A percentile compares a stretch with the other conserved stretches of the same genome.
phyloP scores from a whole-genome alignment of 1,284 basidiomycete species.

The Kwoniella shivajii region DNA sequence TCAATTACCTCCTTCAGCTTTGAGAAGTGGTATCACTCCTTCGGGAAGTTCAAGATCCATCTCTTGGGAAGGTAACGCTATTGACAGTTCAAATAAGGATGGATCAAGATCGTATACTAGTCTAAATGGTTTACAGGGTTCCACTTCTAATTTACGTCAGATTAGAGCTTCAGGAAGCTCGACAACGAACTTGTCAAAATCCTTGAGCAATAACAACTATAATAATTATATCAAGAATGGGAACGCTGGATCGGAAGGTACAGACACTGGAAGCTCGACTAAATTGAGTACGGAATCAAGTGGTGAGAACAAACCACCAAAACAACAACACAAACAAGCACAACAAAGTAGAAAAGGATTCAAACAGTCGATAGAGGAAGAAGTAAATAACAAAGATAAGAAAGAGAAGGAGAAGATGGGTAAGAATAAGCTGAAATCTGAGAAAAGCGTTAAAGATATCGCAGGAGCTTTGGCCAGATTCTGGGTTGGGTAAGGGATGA shows the following conservation, averaged over 20 bases:
- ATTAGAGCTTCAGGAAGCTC: slow-evolving; percentile 12
- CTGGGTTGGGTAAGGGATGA: slow-evolving; percentile 38
- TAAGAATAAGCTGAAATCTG: slow-evolving; percentile 35
- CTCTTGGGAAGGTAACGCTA: slow-evolving; percentile 14
- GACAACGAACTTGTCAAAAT: slow-evolving; percentile 10
- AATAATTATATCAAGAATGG: not conserved
- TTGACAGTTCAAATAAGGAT: not conserved
- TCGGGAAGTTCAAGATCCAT: slow-evolving; percentile 22
- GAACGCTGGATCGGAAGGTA: slow-evolving; percentile 5
- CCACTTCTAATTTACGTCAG: not conserved
- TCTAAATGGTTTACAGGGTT: not conserved
- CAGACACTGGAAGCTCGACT: slow-evolving; percentile 20
- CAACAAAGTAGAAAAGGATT: slow-evolving; percentile 3
- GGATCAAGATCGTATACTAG: slow-evolving; percentile 3
- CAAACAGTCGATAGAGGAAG: not conserved
- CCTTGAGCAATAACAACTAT: not conserved
- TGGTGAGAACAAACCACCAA: slow-evolving; percentile 13
- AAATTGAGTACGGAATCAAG: slow-evolving; percentile 23
- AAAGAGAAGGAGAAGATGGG: slow-evolving; percentile 16
- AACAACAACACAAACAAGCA: not conserved
- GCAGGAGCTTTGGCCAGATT: slow-evolving; percentile 44
- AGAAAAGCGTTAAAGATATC: slow-evolving; percentile 42
- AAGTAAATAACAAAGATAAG: slow-evolving; percentile 7
- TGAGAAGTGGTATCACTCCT: slow-evolving; percentile 5
- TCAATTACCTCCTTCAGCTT: slow-evolving; percentile 7